Percentiles rank a stretch among this genome's conserved stretches.
phyloP scores from a whole-genome alignment of 1,284 basidiomycete genomes.

The Fereydounia khargensis region DNA sequence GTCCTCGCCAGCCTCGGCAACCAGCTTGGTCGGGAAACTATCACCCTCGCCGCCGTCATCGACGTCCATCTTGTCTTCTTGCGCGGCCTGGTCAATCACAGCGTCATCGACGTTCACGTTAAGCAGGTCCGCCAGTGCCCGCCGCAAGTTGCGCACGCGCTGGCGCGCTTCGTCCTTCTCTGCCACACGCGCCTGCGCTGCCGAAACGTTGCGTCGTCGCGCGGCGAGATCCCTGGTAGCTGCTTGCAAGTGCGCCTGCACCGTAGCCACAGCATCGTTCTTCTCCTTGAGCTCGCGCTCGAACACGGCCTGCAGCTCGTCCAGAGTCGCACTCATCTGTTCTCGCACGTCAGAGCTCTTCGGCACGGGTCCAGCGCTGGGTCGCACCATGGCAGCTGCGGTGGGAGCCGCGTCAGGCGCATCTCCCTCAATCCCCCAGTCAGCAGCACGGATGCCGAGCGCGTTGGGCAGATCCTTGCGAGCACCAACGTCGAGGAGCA shows the following conservation, averaged over 20 bases:
- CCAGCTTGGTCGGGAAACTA: not conserved
- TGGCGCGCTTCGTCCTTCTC: conserved; percentile 46
- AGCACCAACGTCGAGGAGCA: conserved; percentile 87
- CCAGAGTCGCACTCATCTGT: conserved; percentile 57
- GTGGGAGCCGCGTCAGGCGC: not conserved
- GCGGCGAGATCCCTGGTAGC: conserved; percentile 87
- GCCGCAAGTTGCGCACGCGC: conserved; percentile 31
- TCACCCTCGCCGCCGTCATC: not conserved
- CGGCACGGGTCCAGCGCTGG: conserved; percentile 65
- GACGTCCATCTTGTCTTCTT: not conserved
- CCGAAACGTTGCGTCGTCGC: conserved; percentile 65
- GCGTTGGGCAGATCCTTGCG: conserved; percentile 90
- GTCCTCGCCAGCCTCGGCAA: conserved; percentile 5
- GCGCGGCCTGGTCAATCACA: conserved; percentile 68
- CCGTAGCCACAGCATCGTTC: conserved; percentile 78
- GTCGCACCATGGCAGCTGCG: conserved; percentile 55
- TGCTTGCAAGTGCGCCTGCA: conserved; percentile 79
- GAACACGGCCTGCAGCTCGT: conserved; percentile 85
- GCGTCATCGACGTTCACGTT: conserved; percentile 72
- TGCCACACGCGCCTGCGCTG: conserved; percentile 39
- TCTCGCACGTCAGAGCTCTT: conserved; percentile 87
- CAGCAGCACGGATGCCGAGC: conserved; percentile 83
- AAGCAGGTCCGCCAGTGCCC: conserved; percentile 54
- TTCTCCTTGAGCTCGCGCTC: conserved; percentile 79
- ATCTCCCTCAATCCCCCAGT: conserved; percentile 67